Evolutionary conservation across 352 stramenopile genomes (phyloP).

Genomic region (Pythium scleroteichum): DNA sequence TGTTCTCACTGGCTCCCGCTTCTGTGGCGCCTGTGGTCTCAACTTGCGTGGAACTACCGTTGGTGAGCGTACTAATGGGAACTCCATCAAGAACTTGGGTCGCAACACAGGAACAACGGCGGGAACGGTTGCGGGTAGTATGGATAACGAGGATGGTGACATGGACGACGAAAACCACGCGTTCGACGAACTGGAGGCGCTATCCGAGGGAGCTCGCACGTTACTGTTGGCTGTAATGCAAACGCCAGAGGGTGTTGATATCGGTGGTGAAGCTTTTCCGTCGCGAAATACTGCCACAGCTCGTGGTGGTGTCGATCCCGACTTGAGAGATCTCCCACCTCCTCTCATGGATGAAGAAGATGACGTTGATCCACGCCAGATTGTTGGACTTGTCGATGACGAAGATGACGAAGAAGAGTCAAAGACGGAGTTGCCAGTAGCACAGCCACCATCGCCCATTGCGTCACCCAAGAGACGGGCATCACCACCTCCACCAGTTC

Average conservation of each 20-base stretch:
- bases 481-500: conserved; percentile 21
- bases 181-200: conserved; percentile 85
- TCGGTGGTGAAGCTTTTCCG: conserved; percentile 68
- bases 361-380: conserved; percentile 15
- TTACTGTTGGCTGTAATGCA: conserved; percentile 88
- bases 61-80: conserved; percentile 46
- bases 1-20: conserved; percentile 84
- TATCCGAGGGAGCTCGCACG: conserved; percentile 84
- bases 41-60: conserved; percentile 80
- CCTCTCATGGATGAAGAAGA: conserved; percentile 20
- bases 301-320: conserved; percentile 21
- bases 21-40: conserved; percentile 86
- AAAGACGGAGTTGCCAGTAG: not conserved
- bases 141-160: conserved; percentile 52
- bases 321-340: not conserved
- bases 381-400: conserved; percentile 23
- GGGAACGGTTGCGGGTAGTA: conserved; percentile 33
- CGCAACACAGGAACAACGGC: conserved; percentile 13
- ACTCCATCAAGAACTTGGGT: conserved; percentile 10
- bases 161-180: conserved; percentile 80
- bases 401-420: conserved; percentile 24
- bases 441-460: conserved; percentile 11
- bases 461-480: conserved; percentile 10
- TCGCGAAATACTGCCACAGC: conserved; percentile 31
- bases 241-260: conserved; percentile 78